Evolutionary conservation across 192 early-diverging fungal species (phyloP).

Genomic region (Piromyces sp.): DNA sequence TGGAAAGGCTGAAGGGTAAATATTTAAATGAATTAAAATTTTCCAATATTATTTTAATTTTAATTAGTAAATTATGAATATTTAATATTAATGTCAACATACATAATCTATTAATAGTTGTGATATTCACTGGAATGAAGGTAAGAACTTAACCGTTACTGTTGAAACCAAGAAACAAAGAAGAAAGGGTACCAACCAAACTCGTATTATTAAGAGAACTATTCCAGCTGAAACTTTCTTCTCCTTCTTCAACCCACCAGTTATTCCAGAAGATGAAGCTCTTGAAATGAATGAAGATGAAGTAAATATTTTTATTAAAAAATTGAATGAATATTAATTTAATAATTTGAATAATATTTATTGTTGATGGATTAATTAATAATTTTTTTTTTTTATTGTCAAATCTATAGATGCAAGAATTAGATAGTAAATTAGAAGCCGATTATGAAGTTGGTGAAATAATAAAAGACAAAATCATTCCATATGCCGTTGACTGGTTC

Average conservation of each 20-base stretch:
- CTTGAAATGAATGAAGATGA: constrained; percentile 55
- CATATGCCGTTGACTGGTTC: constrained; percentile 94
- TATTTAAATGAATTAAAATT: too few species aligned
- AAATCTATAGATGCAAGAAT: constrained; percentile 21
- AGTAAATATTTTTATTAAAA: too few species aligned
- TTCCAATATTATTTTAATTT: too few species aligned
- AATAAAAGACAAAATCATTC: constrained; percentile 94
- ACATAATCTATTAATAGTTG: neutral
- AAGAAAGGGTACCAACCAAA: constrained; percentile 97
- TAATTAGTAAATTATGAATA: too few species aligned
- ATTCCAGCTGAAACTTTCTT: constrained; percentile 96
- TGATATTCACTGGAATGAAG: constrained; percentile 90
- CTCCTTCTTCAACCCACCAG: constrained; percentile 73
- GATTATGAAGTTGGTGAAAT: constrained; percentile 97
- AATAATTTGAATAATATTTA: neutral
- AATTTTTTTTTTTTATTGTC: too few species aligned
- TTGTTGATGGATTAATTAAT: too few species aligned
- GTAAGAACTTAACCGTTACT: constrained; percentile 80
- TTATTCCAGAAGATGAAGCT: constrained; percentile 43
- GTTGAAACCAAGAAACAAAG: constrained; percentile 98
- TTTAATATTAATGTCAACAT: too few species aligned
- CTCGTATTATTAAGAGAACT: constrained; percentile 89
- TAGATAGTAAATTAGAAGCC: constrained; percentile 70
- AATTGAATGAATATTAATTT: too few species aligned
- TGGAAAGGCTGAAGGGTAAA: constrained; percentile 70